Evolutionary conservation across 306 rosid genomes (phyloP).

Genomic region (Ormosia emarginata): DNA sequence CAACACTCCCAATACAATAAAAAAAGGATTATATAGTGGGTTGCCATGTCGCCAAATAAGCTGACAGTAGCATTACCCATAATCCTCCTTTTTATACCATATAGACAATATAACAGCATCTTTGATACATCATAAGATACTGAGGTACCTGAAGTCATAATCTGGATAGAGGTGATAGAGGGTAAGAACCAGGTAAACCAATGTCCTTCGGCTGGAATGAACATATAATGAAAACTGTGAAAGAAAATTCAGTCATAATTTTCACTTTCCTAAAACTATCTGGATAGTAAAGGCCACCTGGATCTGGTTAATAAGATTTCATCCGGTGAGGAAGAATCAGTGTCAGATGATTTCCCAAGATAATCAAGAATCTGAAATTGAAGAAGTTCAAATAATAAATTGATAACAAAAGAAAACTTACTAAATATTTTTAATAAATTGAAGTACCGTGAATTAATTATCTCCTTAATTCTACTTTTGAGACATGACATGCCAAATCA

Average conservation of each 20-base stretch:
- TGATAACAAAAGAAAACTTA: not conserved
- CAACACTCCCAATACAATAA: slow-evolving; percentile 86
- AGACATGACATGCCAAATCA: not conserved
- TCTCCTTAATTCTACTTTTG: not conserved
- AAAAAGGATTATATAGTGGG: slow-evolving; percentile 82
- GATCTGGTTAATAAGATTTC: slow-evolving; percentile 61
- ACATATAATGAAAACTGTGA: slow-evolving; percentile 30
- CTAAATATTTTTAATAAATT: not conserved
- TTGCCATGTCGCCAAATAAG: slow-evolving; percentile 96
- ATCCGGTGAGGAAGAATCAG: slow-evolving; percentile 68
- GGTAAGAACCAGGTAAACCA: slow-evolving; percentile 87
- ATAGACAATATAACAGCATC: not conserved
- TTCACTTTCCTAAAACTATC: slow-evolving; percentile 31
- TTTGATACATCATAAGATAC: slow-evolving; percentile 35
- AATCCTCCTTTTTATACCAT: slow-evolving; percentile 54
- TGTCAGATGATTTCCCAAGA: slow-evolving; percentile 78
- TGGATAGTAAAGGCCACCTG: slow-evolving; percentile 51
- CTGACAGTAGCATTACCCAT: slow-evolving; percentile 99
- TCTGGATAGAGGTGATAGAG: slow-evolving; percentile 95
- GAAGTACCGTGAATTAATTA: not conserved
- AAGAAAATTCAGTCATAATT: slow-evolving; percentile 18
- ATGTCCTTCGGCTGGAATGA: slow-evolving; percentile 85
- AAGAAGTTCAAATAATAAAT: slow-evolving; percentile 5
- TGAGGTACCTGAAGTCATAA: slow-evolving; percentile 92
- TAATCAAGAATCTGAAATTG: slow-evolving; percentile 73